Conservation (phyloP, 495 filamentous ascomycete genomes). For the Aspergillus wentii region DNA sequence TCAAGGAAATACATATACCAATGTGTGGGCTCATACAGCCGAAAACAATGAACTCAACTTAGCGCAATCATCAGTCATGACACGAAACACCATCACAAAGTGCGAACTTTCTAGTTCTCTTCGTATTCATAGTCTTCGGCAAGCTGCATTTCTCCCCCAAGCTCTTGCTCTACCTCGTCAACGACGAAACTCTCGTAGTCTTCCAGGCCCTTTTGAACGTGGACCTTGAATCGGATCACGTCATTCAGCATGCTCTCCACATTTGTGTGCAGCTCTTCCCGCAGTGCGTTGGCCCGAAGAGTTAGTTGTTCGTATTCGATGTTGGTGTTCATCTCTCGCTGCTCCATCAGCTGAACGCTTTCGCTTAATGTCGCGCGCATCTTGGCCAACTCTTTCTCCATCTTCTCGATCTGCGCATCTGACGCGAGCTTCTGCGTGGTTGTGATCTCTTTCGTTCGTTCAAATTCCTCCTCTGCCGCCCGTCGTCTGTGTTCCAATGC, state of each 20-base stretch:
- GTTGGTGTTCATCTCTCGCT: conserved; percentile 92
- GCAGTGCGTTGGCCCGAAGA: conserved; percentile 72
- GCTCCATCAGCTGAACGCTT: conserved; percentile 86
- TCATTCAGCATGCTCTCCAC: conserved; percentile 95
- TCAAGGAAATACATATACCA: no score
- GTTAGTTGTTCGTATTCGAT: conserved; percentile 95
- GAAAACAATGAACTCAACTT: no score
- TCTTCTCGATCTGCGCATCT: conserved; percentile 93
- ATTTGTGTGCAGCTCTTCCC: conserved; percentile 93
- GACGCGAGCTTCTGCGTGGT: conserved; percentile 78
- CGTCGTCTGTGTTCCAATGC: conserved; percentile 80
- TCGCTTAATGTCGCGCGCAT: conserved; percentile 84
- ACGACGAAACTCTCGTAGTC: conserved; percentile 90
- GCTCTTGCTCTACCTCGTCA: conserved; percentile 83
- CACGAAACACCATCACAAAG: no score
- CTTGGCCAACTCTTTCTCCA: conserved; percentile 94
- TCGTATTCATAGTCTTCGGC: conserved; percentile 18
- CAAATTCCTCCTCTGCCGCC: conserved; percentile 87
- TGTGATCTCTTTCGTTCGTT: conserved; percentile 86
- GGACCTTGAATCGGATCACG: conserved; percentile 97
- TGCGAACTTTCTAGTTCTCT: no score
- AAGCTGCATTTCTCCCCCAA: conserved; percentile 44
- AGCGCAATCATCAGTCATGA: no score
- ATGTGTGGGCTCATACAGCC: no score
- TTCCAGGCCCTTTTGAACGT: conserved; percentile 85